Conservation (phyloP, 1,284 basidiomycete genomes). For the Apiotrichum gracile region DNA sequence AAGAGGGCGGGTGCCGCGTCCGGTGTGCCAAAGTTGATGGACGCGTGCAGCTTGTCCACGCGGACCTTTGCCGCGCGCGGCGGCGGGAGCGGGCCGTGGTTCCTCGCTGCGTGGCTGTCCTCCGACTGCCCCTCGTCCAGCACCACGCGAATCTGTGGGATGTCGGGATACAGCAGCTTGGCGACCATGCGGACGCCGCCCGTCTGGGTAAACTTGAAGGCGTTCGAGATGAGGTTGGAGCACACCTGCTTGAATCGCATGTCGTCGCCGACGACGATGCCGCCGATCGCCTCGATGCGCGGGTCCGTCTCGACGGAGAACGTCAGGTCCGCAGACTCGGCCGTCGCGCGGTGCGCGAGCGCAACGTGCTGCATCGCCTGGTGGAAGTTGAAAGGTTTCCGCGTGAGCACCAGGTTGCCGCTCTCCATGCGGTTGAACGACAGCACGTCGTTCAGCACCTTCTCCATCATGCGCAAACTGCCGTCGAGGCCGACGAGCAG, state of each 20-base stretch:
- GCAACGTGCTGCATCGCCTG: conserved; percentile 75
- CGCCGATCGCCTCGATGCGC: conserved; percentile 61
- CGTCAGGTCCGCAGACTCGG: conserved; percentile 62
- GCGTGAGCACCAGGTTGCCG: conserved; percentile 36
- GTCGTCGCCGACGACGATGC: conserved; percentile 50
- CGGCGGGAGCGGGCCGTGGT: neutral
- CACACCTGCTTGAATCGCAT: conserved; percentile 73
- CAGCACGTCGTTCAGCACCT: conserved; percentile 73
- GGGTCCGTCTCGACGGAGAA: conserved; percentile 65
- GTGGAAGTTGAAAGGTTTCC: conserved; percentile 75
- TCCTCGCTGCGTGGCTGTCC: no score
- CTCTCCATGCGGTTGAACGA: conserved; percentile 49
- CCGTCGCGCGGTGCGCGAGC: conserved; percentile 66
- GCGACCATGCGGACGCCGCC: conserved; percentile 50
- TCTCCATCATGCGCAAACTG: conserved; percentile 68
- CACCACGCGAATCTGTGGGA: neutral
- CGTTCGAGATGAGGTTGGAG: conserved; percentile 47
- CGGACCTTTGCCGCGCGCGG: neutral
- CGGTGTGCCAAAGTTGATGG: no score
- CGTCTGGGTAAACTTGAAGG: conserved; percentile 62
- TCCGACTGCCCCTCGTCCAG: no score
- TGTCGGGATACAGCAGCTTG: conserved; percentile 29
- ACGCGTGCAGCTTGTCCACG: no score
- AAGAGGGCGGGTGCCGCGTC: neutral
- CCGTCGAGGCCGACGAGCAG: conserved; percentile 57